These are phyloP conservation scores for Boletellus ananas DNA, from an alignment of 768 basidiomycete genomes.

Conservation along the genomic window DNA sequence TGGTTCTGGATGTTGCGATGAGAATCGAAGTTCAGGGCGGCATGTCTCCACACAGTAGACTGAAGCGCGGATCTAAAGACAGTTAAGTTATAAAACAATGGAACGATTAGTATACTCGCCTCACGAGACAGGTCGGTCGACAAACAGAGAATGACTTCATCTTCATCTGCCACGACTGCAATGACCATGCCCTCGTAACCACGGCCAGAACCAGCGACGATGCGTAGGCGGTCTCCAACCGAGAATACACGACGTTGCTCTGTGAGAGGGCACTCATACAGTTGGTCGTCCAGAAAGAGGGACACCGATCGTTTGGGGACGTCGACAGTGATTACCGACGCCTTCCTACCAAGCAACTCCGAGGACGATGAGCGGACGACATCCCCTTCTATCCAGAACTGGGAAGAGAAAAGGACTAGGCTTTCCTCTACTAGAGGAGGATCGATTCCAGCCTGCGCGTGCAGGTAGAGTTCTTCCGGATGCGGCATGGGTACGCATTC, in stretches of 20 bases:
- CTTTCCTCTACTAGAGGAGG: not conserved
- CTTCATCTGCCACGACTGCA: not conserved
- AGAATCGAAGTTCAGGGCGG: not conserved
- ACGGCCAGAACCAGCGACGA: not conserved
- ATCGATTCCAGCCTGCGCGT: not conserved
- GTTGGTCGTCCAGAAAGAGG: not conserved
- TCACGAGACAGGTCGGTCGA: not conserved
- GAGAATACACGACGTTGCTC: not conserved
- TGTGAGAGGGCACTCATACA: not conserved
- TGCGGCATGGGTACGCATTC: not conserved
- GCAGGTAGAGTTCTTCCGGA: not conserved
- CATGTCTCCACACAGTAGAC: not conserved
- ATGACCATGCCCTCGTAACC: not conserved
- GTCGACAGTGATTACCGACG: not conserved
- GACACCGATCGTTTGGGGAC: not conserved
- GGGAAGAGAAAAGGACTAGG: not conserved
- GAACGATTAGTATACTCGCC: too few species aligned
- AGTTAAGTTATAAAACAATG: too few species aligned
- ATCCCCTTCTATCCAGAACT: not conserved
- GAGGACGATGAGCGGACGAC: not conserved
- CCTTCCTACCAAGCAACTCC: not conserved
- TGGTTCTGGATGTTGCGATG: not conserved
- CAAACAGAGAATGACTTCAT: not conserved
- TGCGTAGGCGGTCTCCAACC: not conserved
- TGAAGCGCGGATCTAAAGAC: not conserved